A percentile compares a stretch with the other conserved stretches of the same genome.
These are phyloP conservation scores for Fusarium continuum DNA, from an alignment of 2,329 filamentous ascomycete species.

Conservation along the genomic window DNA sequence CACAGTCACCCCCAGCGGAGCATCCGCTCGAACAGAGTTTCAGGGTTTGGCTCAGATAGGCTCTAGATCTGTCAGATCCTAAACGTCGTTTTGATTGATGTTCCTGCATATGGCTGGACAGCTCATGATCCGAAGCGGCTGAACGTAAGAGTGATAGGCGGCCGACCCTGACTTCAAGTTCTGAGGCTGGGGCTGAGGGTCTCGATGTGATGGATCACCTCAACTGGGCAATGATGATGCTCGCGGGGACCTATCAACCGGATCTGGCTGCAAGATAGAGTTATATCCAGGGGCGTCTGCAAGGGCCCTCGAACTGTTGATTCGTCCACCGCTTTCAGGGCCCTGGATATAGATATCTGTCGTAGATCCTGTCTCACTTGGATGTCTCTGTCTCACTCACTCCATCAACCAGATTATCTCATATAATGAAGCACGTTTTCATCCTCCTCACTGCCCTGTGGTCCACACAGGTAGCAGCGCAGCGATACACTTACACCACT, in stretches of 20 bases:
- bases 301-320: slow-evolving; percentile 24
- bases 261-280: slow-evolving; percentile 28
- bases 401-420: background rate
- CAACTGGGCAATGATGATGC: background rate
- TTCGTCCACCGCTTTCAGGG: slow-evolving; percentile 3
- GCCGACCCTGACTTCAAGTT: slow-evolving; percentile 11
- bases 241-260: background rate
- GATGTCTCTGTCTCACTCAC: slow-evolving; percentile 8
- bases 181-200: background rate
- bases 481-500: slow-evolving; percentile 41
- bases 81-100: slow-evolving; percentile 2
- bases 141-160: background rate
- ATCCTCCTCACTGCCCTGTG: slow-evolving; percentile 16
- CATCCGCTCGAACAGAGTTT: slow-evolving; percentile 7
- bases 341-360: slow-evolving; percentile 32
- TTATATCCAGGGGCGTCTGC: slow-evolving; percentile 28
- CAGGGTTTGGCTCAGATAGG: background rate
- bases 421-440: slow-evolving; percentile 31
- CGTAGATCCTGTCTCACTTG: slow-evolving; percentile 34
- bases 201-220: slow-evolving; percentile 5
- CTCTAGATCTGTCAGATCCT: slow-evolving; percentile 6
- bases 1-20: background rate
- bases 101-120: slow-evolving; percentile 4
- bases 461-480: slow-evolving; percentile 22
- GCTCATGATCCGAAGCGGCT: background rate